Conservation (phyloP, 1,284 basidiomycete genomes). For the Tilletia walkeri region DNA sequence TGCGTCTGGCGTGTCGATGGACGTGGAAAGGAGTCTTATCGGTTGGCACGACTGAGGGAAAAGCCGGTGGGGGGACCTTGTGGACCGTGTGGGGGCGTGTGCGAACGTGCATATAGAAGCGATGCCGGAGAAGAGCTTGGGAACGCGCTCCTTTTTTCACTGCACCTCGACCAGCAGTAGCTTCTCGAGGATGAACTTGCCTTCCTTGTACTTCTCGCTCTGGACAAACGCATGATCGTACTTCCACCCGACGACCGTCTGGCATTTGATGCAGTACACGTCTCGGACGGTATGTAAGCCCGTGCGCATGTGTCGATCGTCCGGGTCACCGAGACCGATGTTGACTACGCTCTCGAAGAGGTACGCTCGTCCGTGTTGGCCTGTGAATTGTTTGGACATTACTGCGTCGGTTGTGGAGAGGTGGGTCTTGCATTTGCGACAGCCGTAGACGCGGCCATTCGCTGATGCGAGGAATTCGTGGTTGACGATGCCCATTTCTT, state of each 20-base stretch:
- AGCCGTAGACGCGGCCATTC: slow-evolving; percentile 74
- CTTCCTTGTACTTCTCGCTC: slow-evolving; percentile 95
- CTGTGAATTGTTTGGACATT: slow-evolving; percentile 63
- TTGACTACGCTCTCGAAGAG: slow-evolving; percentile 91
- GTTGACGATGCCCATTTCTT: slow-evolving; percentile 78
- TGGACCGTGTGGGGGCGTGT: too few species aligned
- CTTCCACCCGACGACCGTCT: slow-evolving; percentile 88
- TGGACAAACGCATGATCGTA: slow-evolving; percentile 89
- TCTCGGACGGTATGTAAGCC: slow-evolving; percentile 94
- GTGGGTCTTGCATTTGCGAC: slow-evolving; percentile 86
- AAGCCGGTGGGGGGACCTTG: too few species aligned
- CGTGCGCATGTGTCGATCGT: slow-evolving; percentile 92
- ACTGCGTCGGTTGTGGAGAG: slow-evolving; percentile 87
- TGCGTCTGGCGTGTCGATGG: too few species aligned
- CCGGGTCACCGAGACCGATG: slow-evolving; percentile 78
- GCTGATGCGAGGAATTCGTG: slow-evolving; percentile 82
- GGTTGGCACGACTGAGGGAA: too few species aligned
- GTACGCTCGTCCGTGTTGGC: slow-evolving; percentile 91
- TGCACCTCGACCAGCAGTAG: slow-evolving; percentile 2
- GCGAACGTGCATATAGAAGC: too few species aligned
- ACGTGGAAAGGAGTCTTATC: too few species aligned
- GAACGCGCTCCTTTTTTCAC: background rate
- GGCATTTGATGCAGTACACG: slow-evolving; percentile 86
- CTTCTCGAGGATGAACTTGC: slow-evolving; percentile 88
- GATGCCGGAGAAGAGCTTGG: too few species aligned